These are phyloP conservation scores for Podila epigama DNA, from an alignment of 192 early-diverging fungal species.

Conservation along the genomic window DNA sequence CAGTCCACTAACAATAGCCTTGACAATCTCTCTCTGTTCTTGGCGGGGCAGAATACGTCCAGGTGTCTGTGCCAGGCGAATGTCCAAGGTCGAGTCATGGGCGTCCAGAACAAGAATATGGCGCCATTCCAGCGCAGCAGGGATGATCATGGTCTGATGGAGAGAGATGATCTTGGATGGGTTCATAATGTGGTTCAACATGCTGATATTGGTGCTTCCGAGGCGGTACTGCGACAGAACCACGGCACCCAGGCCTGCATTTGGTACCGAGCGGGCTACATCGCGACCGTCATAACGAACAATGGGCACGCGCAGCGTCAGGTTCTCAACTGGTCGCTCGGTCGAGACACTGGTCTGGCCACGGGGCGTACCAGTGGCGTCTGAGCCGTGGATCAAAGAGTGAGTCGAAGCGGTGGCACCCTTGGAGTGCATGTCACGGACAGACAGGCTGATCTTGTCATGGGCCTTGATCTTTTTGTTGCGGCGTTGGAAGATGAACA, in stretches of 20 bases:
- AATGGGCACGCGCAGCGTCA: constrained; percentile 45
- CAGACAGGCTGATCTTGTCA: constrained; percentile 29
- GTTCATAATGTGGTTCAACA: constrained; percentile 51
- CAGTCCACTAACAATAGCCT: constrained; percentile 32
- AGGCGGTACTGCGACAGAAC: constrained; percentile 47
- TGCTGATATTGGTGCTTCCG: constrained; percentile 37
- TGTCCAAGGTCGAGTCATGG: constrained; percentile 39
- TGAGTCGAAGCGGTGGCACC: constrained; percentile 30
- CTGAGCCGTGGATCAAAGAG: constrained; percentile 24
- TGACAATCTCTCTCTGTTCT: constrained; percentile 22
- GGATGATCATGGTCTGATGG: constrained; percentile 49
- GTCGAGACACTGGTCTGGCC: constrained; percentile 35
- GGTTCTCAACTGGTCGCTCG: constrained; percentile 35
- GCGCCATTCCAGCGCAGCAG: constrained; percentile 48
- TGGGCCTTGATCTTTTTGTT: constrained; percentile 40
- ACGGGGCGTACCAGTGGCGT: constrained; percentile 28
- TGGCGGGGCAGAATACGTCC: constrained; percentile 23
- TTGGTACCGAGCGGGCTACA: constrained; percentile 35
- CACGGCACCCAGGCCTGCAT: constrained; percentile 38
- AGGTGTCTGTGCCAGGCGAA: constrained; percentile 17
- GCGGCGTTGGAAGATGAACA: constrained; percentile 20
- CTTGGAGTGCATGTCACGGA: constrained; percentile 34
- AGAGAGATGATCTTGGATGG: constrained; percentile 46
- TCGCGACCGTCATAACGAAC: constrained; percentile 45
- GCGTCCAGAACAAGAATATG: constrained; percentile 45